phyloP scores from a whole-genome alignment of 2,329 filamentous ascomycete species.

The Fusarium ambrosium region DNA sequence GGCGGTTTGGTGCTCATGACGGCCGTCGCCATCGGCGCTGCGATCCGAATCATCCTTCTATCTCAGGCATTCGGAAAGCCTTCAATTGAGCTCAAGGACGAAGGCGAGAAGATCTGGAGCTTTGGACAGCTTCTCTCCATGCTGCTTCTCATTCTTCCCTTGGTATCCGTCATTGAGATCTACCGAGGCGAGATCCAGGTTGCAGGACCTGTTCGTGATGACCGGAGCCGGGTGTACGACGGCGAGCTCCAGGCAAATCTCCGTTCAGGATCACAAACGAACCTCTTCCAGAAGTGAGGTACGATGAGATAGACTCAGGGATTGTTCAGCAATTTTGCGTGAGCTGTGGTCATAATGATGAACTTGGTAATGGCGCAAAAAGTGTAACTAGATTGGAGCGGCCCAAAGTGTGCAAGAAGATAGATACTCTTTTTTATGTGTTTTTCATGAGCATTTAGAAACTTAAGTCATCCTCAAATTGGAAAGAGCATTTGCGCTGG shows the following conservation, averaged over 20 bases:
- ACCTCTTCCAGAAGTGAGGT: slow-evolving; percentile 52
- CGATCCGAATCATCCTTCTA: slow-evolving; percentile 67
- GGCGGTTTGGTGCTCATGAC: slow-evolving; percentile 68
- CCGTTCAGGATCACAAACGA: slow-evolving; percentile 54
- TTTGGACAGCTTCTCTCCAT: slow-evolving; percentile 44
- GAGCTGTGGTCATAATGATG: background rate
- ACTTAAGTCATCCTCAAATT: slow-evolving; percentile 6
- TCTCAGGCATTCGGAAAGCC: slow-evolving; percentile 68
- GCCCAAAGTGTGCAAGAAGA: background rate
- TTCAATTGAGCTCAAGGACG: slow-evolving; percentile 44
- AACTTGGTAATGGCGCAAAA: background rate
- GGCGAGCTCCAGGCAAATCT: slow-evolving; percentile 56
- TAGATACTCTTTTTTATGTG: slow-evolving; percentile 30
- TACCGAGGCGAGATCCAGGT: slow-evolving; percentile 47
- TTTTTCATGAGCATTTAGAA: slow-evolving; percentile 8
- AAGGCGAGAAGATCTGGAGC: slow-evolving; percentile 43
- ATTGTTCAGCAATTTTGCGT: background rate
- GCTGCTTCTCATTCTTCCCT: slow-evolving; percentile 41
- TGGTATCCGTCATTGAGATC: slow-evolving; percentile 34
- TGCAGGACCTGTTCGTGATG: slow-evolving; percentile 58
- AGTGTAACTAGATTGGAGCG: background rate
- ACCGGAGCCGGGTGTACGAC: slow-evolving; percentile 54
- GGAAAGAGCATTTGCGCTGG: slow-evolving; percentile 8
- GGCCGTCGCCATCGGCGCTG: slow-evolving; percentile 70
- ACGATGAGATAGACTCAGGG: background rate